A percentile compares a stretch with the other conserved stretches of the same genome.
Conservation (phyloP, 148 eudicot species). For the Amaranthus hypochondriacus region DNA sequence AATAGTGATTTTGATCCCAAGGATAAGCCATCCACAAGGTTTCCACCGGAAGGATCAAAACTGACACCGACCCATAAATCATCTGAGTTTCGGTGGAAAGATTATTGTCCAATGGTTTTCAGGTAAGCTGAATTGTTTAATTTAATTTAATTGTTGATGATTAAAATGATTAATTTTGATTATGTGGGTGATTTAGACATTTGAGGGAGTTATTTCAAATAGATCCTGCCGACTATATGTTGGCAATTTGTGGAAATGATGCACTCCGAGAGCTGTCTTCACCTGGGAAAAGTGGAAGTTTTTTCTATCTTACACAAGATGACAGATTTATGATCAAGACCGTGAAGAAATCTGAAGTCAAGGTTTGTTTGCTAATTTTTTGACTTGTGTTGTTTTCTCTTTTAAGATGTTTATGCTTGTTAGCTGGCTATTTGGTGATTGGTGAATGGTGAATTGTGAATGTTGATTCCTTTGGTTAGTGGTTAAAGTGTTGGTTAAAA, state of each 20-base stretch:
- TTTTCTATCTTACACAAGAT: slow-evolving; percentile 87
- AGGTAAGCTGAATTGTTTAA: slow-evolving; percentile 39
- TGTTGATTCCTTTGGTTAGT: not conserved
- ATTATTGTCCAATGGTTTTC: slow-evolving; percentile 90
- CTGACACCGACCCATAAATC: slow-evolving; percentile 86
- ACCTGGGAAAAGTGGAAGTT: slow-evolving; percentile 97
- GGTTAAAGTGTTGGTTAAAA: not conserved
- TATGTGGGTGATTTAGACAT: slow-evolving; percentile 39
- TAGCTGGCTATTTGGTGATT: not conserved
- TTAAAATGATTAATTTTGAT: not conserved
- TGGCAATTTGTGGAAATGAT: slow-evolving; percentile 86
- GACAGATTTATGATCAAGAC: slow-evolving; percentile 97
- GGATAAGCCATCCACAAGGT: slow-evolving; percentile 95
- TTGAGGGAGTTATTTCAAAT: slow-evolving; percentile 85
- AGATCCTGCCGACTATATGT: slow-evolving; percentile 95
- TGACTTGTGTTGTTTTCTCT: slow-evolving; percentile 12
- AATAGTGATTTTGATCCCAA: slow-evolving; percentile 73
- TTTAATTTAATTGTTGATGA: not conserved
- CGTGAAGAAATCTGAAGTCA: slow-evolving; percentile 95
- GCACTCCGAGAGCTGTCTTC: slow-evolving; percentile 93
- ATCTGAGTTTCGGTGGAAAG: slow-evolving; percentile 84
- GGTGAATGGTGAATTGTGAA: too few species aligned
- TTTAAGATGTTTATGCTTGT: not conserved
- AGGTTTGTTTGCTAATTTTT: slow-evolving; percentile 55
- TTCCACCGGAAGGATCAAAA: slow-evolving; percentile 87